A percentile compares a stretch with the other conserved stretches of the same genome.
phyloP scores from a whole-genome alignment of 1,284 basidiomycete genomes.

The Cryptococcus sp. region DNA sequence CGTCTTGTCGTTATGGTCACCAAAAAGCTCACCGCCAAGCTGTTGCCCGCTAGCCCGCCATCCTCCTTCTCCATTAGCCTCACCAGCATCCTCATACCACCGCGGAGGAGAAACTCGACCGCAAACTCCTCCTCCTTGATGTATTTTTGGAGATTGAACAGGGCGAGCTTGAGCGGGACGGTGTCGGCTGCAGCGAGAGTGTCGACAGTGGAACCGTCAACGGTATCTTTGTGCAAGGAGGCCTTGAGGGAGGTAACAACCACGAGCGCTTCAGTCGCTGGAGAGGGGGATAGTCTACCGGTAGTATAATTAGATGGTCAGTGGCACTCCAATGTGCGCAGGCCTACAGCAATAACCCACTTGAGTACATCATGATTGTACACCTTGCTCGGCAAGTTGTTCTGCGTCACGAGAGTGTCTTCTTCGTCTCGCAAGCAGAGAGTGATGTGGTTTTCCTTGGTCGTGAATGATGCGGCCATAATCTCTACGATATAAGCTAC shows the following conservation, averaged over 20 bases:
- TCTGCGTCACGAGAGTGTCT: conserved; percentile 86
- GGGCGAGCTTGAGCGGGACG: conserved; percentile 47
- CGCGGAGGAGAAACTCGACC: conserved; percentile 70
- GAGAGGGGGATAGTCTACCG: conserved; percentile 39
- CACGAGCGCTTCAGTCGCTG: conserved; percentile 39
- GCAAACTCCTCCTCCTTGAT: conserved; percentile 89
- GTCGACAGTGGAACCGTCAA: conserved; percentile 14
- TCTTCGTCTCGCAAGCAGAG: conserved; percentile 83
- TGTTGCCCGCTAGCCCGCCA: conserved; percentile 65
- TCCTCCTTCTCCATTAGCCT: conserved; percentile 60
- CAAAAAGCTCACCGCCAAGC: conserved; percentile 62
- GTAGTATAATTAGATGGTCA: neutral
- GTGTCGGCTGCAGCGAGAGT: conserved; percentile 23
- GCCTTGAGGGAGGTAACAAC: conserved; percentile 38
- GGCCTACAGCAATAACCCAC: conserved; percentile 54
- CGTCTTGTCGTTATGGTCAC: conserved; percentile 6
- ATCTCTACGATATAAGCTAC: conserved; percentile 45
- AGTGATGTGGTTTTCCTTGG: conserved; percentile 73
- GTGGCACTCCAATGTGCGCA: neutral
- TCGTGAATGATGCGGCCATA: conserved; percentile 58
- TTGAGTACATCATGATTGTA: conserved; percentile 72
- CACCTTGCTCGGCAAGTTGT: conserved; percentile 74
- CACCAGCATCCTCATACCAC: conserved; percentile 73
- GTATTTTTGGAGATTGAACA: conserved; percentile 74
- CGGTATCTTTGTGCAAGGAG: conserved; percentile 11